phyloP scores from a whole-genome alignment of 306 rosid genomes.

The Cicer arietinum region DNA sequence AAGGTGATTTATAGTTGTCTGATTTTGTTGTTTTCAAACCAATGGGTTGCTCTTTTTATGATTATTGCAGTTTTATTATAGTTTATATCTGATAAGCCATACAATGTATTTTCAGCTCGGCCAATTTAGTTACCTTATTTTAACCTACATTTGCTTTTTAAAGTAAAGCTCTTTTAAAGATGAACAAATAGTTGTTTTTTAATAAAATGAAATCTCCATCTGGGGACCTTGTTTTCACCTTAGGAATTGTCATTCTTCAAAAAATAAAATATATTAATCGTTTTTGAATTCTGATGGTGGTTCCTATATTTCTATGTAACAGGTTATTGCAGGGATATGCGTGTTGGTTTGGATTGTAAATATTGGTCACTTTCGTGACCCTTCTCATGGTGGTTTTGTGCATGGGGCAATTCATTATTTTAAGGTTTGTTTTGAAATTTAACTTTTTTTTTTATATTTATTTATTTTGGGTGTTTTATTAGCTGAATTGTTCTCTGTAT shows the following conservation, averaged over 20 bases:
- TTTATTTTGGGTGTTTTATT: slow-evolving; percentile 22
- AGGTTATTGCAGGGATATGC: slow-evolving; percentile 99
- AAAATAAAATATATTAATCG: slow-evolving; percentile 16
- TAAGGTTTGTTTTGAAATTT: slow-evolving; percentile 65
- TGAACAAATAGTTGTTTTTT: slow-evolving; percentile 21
- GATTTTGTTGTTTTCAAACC: slow-evolving; percentile 32
- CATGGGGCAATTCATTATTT: slow-evolving; percentile 98
- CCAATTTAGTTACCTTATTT: slow-evolving; percentile 38
- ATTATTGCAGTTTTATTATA: slow-evolving; percentile 32
- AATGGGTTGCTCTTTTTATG: slow-evolving; percentile 10
- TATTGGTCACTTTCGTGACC: slow-evolving; percentile 98
- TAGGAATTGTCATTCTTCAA: slow-evolving; percentile 36
- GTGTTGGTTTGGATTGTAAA: slow-evolving; percentile 94
- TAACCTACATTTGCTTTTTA: slow-evolving; percentile 32
- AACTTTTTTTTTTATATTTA: background rate
- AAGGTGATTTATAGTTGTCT: slow-evolving; percentile 65
- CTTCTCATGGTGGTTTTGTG: slow-evolving; percentile 96
- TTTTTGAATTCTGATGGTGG: slow-evolving; percentile 38
- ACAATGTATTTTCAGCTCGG: slow-evolving; percentile 26
- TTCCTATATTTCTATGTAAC: slow-evolving; percentile 40
- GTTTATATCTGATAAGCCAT: slow-evolving; percentile 29
- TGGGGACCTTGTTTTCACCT: slow-evolving; percentile 15
- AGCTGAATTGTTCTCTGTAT: slow-evolving; percentile 26
- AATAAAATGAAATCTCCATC: slow-evolving; percentile 21
- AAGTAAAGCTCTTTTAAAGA: slow-evolving; percentile 32